phyloP scores from a whole-genome alignment of 495 filamentous ascomycete genomes.

The Daldinia concentrica region DNA sequence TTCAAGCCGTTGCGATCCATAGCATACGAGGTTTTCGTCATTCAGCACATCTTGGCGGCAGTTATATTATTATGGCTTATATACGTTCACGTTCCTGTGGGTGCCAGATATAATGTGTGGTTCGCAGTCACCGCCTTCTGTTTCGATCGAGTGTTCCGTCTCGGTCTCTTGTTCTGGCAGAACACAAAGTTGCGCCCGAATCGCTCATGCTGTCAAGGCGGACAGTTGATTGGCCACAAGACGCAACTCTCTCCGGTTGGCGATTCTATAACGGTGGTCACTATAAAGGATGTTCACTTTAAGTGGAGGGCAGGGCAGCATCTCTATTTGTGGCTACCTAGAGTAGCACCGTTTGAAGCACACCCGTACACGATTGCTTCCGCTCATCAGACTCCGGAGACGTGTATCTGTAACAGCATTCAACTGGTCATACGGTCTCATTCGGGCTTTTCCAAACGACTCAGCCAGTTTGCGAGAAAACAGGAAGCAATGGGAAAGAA shows the following conservation, averaged over 20 bases:
- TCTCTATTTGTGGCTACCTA: constrained; percentile 77
- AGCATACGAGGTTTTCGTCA: constrained; percentile 82
- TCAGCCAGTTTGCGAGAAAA: constrained; percentile 71
- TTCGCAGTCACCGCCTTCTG: constrained; percentile 74
- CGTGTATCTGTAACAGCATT: constrained; percentile 66
- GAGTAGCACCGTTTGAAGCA: constrained; percentile 71
- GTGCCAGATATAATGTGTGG: constrained; percentile 71
- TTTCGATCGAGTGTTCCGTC: constrained; percentile 72
- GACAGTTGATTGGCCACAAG: constrained; percentile 59
- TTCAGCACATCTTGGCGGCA: constrained; percentile 78
- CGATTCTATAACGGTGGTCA: constrained; percentile 71
- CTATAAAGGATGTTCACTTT: constrained; percentile 73
- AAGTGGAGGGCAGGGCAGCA: constrained; percentile 82
- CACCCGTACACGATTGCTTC: constrained; percentile 85
- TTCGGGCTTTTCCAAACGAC: constrained; percentile 72
- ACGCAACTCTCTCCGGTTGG: constrained; percentile 71
- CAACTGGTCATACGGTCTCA: constrained; percentile 79
- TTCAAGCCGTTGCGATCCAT: constrained; percentile 72
- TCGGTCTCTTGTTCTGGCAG: constrained; percentile 62
- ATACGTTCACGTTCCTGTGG: constrained; percentile 69
- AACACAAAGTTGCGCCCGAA: constrained; percentile 65
- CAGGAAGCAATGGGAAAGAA: constrained; percentile 46
- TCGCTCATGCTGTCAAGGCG: constrained; percentile 52
- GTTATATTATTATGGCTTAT: constrained; percentile 73
- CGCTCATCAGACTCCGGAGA: constrained; percentile 53